Percentiles rank a stretch among this genome's conserved stretches.
Evolutionary conservation across 148 eudicot genomes (phyloP).

Genomic region (Bassia scoparia): DNA sequence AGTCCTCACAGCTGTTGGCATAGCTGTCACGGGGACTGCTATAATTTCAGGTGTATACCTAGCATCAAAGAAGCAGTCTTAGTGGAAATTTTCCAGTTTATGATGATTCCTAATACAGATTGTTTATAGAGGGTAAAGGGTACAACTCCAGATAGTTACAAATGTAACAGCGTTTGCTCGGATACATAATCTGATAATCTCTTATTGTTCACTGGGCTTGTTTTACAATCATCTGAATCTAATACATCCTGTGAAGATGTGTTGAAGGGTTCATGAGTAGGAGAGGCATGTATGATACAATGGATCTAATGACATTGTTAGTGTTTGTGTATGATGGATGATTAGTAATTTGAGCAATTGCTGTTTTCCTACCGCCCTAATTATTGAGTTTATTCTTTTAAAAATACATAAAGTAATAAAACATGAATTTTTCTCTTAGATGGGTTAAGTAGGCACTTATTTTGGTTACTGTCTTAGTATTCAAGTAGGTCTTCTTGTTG

Average conservation of each 20-base stretch:
- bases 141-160: not conserved
- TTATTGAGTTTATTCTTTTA: no score
- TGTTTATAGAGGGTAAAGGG: not conserved
- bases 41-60: conserved; percentile 69
- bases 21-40: conserved; percentile 76
- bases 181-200: not conserved
- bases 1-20: conserved; percentile 57
- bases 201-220: not conserved
- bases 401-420: no score
- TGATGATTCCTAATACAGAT: not conserved
- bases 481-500: no score
- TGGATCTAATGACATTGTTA: not conserved
- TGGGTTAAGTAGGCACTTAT: no score
- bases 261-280: not conserved
- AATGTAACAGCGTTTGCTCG: not conserved
- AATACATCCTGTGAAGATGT: not conserved
- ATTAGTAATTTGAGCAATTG: not conserved
- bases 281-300: not conserved
- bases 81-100: not conserved
- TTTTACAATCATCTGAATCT: not conserved
- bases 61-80: conserved; percentile 58
- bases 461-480: no score
- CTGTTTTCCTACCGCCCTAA: no score
- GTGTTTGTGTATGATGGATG: not conserved
- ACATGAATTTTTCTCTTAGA: no score